Conservation (phyloP, 192 early-diverging fungal species). For the Umbelopsis sp. region DNA sequence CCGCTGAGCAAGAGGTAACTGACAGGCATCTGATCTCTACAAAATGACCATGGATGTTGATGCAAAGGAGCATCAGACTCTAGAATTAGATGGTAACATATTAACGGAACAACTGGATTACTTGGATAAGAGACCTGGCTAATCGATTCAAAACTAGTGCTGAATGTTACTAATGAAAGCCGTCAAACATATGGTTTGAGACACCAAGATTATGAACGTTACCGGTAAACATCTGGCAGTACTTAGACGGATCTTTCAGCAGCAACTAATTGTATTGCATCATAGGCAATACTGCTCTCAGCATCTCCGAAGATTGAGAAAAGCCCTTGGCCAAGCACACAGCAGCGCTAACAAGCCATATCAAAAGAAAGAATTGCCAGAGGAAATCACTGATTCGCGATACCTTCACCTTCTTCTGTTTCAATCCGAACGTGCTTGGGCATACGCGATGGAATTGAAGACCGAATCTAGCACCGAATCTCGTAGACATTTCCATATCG, state of each 20-base stretch:
- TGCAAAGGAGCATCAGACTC: constrained; percentile 1
- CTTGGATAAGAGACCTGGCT: background rate
- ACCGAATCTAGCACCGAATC: constrained; percentile 60
- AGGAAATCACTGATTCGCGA: constrained; percentile 48
- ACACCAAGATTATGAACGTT: constrained; percentile 80
- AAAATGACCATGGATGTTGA: constrained; percentile 19
- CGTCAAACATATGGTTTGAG: constrained; percentile 77
- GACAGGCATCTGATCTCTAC: background rate
- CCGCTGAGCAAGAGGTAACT: too few relatives aligned
- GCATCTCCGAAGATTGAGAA: constrained; percentile 63
- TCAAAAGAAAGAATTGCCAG: constrained; percentile 52
- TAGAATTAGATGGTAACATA: constrained; percentile 5
- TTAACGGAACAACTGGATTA: too few relatives aligned
- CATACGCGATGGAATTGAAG: constrained; percentile 80
- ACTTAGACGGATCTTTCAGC: background rate
- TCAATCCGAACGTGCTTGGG: constrained; percentile 75
- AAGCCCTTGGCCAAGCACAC: constrained; percentile 54
- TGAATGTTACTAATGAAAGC: constrained; percentile 59
- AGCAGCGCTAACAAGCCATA: constrained; percentile 50
- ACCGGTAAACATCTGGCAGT: constrained; percentile 48
- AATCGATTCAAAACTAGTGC: constrained; percentile 38
- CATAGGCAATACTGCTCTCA: constrained; percentile 67
- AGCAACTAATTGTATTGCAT: background rate
- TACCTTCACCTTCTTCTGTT: constrained; percentile 68
- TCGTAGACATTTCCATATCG: constrained; percentile 67